These are phyloP conservation scores for Picea sitchensis DNA, from an alignment of 75 land plant genomes.

Conservation along the genomic window DNA sequence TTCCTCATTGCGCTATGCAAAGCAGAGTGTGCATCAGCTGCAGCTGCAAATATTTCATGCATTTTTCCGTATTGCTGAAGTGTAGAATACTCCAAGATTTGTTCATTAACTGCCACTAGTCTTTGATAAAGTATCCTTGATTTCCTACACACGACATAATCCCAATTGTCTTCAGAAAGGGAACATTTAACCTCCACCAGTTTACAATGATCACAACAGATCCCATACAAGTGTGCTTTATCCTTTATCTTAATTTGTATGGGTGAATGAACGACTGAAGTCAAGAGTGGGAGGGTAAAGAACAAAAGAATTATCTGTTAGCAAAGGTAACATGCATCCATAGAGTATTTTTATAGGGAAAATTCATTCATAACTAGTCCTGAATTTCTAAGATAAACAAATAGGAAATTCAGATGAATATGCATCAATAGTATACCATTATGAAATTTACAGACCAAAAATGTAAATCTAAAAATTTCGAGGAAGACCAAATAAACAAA, in stretches of 20 bases:
- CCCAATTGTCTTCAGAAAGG: neutral
- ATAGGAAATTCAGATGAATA: no score
- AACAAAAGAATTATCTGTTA: neutral
- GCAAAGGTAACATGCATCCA: no score
- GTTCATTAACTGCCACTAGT: slow-evolving; percentile 28
- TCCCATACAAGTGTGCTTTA: neutral
- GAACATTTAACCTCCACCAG: neutral
- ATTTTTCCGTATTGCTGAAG: slow-evolving; percentile 31
- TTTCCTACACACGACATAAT: slow-evolving; percentile 22
- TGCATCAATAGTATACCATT: no score
- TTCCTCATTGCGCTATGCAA: slow-evolving; percentile 43
- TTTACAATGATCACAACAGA: neutral
- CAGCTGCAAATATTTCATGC: slow-evolving; percentile 32
- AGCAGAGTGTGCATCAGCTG: slow-evolving; percentile 43
- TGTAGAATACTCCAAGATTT: slow-evolving; percentile 23
- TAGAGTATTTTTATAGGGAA: no score
- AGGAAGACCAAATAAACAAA: no score
- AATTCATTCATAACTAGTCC: no score
- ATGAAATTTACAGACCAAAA: no score
- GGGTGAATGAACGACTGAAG: no score
- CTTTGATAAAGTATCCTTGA: slow-evolving; percentile 35
- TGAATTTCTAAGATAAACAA: no score
- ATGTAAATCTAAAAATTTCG: no score
- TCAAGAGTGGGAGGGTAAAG: no score
- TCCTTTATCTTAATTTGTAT: no score